phyloP scores from a whole-genome alignment of 768 basidiomycete genomes.

The Calocybe indica region DNA sequence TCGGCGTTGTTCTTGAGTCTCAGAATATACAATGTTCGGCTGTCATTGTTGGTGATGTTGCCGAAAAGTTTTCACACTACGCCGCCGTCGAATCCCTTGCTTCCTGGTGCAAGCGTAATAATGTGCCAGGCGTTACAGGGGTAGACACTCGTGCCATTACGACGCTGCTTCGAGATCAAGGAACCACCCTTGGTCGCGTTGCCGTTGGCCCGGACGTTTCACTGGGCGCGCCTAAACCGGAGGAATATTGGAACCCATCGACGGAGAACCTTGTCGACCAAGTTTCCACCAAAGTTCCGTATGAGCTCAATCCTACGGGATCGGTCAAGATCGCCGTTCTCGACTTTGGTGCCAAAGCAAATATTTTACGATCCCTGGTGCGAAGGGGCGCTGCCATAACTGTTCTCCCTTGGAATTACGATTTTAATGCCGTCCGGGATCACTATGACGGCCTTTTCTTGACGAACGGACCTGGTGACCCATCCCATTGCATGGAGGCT shows the following conservation, averaged over 20 bases:
- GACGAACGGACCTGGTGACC: constrained; percentile 96
- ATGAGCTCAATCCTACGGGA: constrained; percentile 80
- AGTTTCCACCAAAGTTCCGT: constrained; percentile 80
- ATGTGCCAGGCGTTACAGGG: constrained; percentile 91
- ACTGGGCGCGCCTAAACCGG: constrained; percentile 46
- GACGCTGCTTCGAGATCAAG: constrained; percentile 87
- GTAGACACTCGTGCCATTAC: constrained; percentile 98
- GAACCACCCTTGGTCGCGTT: constrained; percentile 90
- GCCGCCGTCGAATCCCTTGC: constrained; percentile 88
- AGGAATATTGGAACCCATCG: constrained; percentile 93
- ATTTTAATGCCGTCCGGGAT: constrained; percentile 90
- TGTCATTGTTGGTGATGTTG: constrained; percentile 90
- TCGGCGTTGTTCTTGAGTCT: constrained; percentile 88
- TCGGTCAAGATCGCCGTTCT: constrained; percentile 92
- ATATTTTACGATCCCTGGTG: constrained; percentile 90
- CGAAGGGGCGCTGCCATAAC: constrained; percentile 90
- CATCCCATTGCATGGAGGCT: constrained; percentile 81
- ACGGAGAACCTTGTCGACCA: constrained; percentile 91
- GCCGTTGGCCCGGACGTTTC: constrained; percentile 73
- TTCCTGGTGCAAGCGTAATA: constrained; percentile 87
- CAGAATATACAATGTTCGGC: constrained; percentile 86
- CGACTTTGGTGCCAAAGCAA: constrained; percentile 97
- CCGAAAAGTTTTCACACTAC: constrained; percentile 93
- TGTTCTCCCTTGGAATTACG: constrained; percentile 95
- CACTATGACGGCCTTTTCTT: constrained; percentile 93